Evolutionary conservation across 805 yeast species (phyloP).

Genomic region (Lipomyces yamadae): DNA sequence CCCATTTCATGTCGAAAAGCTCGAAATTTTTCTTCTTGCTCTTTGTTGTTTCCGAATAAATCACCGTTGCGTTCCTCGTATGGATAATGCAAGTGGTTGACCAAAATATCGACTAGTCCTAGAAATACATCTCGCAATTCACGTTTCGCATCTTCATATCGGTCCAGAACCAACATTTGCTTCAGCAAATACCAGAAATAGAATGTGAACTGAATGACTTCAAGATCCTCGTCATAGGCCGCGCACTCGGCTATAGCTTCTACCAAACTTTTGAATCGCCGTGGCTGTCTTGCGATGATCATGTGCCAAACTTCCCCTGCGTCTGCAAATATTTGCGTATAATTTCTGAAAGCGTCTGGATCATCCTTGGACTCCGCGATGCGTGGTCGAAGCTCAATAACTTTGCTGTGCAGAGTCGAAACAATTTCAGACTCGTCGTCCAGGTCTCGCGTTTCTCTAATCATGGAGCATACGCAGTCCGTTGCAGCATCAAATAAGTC

Average conservation of each 20-base stretch:
- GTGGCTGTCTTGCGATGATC: conserved; percentile 73
- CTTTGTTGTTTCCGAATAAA: conserved; percentile 69
- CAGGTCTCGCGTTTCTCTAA: conserved; percentile 80
- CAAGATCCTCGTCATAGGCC: conserved; percentile 78
- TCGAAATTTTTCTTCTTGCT: conserved; percentile 88
- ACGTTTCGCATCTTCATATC: conserved; percentile 58
- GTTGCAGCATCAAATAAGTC: conserved; percentile 81
- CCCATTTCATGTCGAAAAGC: conserved; percentile 97
- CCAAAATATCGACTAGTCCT: conserved; percentile 63
- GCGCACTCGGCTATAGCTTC: conserved; percentile 73
- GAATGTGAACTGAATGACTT: conserved; percentile 86
- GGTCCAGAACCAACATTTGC: conserved; percentile 66
- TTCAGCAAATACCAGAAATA: conserved; percentile 88
- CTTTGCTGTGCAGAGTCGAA: conserved; percentile 67
- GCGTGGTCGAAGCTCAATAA: conserved; percentile 63
- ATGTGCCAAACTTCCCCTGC: conserved; percentile 98
- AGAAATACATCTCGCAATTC: conserved; percentile 61
- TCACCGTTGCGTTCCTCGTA: conserved; percentile 49
- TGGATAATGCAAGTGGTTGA: conserved; percentile 78
- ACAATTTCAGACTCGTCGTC: conserved; percentile 56
- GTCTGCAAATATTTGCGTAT: conserved; percentile 80
- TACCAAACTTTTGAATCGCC: conserved; percentile 71
- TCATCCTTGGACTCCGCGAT: conserved; percentile 53
- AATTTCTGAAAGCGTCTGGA: conserved; percentile 66
- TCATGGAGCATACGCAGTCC: conserved; percentile 81